A percentile compares a stretch with the other conserved stretches of the same genome.
Conservation (phyloP, 139 green algal species). For the Chlamydomonas sp. region DNA sequence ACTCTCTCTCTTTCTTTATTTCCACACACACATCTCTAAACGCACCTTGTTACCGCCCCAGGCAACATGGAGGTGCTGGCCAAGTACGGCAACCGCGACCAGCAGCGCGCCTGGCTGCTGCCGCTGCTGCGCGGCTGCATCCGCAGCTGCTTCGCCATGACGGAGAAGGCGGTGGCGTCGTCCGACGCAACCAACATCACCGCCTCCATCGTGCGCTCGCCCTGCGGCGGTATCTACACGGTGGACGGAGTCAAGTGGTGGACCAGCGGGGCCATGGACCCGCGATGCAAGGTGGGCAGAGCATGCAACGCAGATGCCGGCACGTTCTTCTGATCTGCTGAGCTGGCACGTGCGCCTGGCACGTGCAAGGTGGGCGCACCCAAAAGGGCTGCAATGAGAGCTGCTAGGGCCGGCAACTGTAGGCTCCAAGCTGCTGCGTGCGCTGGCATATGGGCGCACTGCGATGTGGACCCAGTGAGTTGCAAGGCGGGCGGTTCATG, state of each 20-base stretch:
- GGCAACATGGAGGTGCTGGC: conserved; percentile 98
- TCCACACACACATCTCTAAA: background rate
- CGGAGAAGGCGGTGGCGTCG: conserved; percentile 95
- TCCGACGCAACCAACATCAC: conserved; percentile 98
- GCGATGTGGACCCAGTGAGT: too few relatives aligned
- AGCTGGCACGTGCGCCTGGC: too few relatives aligned
- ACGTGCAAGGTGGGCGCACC: too few relatives aligned
- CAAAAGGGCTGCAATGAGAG: too few relatives aligned
- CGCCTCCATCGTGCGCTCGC: conserved; percentile 44
- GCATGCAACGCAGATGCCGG: conserved; percentile 1
- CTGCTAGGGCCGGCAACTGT: too few relatives aligned
- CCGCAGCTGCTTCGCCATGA: conserved; percentile 98
- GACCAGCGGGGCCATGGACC: conserved; percentile 89
- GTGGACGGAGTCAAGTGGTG: conserved; percentile 97
- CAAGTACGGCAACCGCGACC: conserved; percentile 84
- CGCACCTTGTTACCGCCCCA: background rate
- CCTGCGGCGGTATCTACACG: conserved; percentile 55
- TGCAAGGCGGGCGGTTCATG: too few relatives aligned
- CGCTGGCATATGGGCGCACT: too few relatives aligned
- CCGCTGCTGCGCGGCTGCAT: conserved; percentile 92
- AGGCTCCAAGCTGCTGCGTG: too few relatives aligned
- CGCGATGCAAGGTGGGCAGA: conserved; percentile 63
- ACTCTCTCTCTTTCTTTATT: too few relatives aligned
- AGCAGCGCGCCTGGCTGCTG: conserved; percentile 93
- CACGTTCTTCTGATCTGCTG: too few relatives aligned